phyloP scores from a whole-genome alignment of 148 eudicot species.

The Rhododendron mucronatum region DNA sequence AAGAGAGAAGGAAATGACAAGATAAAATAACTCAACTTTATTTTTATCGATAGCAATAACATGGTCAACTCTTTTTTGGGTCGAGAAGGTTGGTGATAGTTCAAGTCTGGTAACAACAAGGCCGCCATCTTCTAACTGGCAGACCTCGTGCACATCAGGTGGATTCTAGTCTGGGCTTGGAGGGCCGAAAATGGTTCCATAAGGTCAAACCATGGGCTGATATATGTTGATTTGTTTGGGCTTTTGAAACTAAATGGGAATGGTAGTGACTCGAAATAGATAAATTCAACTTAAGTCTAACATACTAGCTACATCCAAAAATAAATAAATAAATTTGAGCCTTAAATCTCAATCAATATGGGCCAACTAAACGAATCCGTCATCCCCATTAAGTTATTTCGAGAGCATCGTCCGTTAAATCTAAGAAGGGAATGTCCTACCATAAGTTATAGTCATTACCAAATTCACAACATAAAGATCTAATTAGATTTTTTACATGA shows the following conservation, averaged over 20 bases:
- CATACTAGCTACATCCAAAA: neutral
- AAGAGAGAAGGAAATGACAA: too few relatives aligned
- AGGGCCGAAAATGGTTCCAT: neutral
- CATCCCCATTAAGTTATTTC: too few relatives aligned
- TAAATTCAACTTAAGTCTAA: neutral
- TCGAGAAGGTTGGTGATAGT: neutral
- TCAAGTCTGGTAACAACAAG: neutral
- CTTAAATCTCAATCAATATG: too few relatives aligned
- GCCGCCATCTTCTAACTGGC: too few relatives aligned
- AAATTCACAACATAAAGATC: too few relatives aligned
- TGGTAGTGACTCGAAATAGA: neutral
- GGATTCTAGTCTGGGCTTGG: neutral
- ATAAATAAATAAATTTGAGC: too few relatives aligned
- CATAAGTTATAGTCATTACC: too few relatives aligned
- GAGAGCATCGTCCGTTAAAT: too few relatives aligned
- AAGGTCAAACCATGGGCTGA: neutral
- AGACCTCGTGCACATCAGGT: neutral
- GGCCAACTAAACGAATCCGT: too few relatives aligned
- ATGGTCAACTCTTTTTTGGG: neutral
- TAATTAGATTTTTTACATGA: too few relatives aligned
- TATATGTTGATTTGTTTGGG: neutral
- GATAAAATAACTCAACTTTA: neutral
- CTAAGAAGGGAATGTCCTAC: too few relatives aligned
- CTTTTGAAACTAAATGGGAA: neutral
- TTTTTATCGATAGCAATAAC: neutral